A percentile compares a stretch with the other conserved stretches of the same genome.
Evolutionary conservation across 768 basidiomycete genomes (phyloP).

Genomic region (Asterophora lycoperdoides): DNA sequence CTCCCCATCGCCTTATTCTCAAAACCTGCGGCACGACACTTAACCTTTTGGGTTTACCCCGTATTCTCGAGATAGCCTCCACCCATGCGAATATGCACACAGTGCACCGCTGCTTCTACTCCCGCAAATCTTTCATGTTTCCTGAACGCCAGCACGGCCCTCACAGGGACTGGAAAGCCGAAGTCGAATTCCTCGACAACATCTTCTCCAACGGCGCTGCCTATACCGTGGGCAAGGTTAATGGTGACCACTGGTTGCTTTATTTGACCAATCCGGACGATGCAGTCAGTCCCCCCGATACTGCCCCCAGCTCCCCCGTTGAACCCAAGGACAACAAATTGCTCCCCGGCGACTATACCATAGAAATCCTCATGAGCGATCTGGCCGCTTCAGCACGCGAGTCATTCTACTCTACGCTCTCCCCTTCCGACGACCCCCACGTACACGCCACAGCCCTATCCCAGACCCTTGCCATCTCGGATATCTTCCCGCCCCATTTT

Average conservation of each 20-base stretch:
- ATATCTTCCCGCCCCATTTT: slow-evolving; percentile 73
- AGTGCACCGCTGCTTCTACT: slow-evolving; percentile 94
- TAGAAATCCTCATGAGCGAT: slow-evolving; percentile 97
- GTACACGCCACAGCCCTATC: slow-evolving; percentile 61
- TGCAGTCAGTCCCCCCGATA: slow-evolving; percentile 6
- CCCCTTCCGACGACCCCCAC: slow-evolving; percentile 28
- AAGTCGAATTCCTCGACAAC: slow-evolving; percentile 87
- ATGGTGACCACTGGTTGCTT: slow-evolving; percentile 97
- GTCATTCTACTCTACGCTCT: slow-evolving; percentile 60
- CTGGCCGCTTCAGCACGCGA: slow-evolving; percentile 71
- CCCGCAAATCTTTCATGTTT: slow-evolving; percentile 98
- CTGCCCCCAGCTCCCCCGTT: slow-evolving; percentile 13
- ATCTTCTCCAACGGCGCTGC: slow-evolving; percentile 88
- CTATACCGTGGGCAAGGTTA: slow-evolving; percentile 96
- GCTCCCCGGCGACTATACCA: slow-evolving; percentile 73
- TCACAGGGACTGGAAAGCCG: slow-evolving; percentile 90
- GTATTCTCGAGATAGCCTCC: slow-evolving; percentile 90
- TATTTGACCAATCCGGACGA: slow-evolving; percentile 73
- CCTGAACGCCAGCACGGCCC: slow-evolving; percentile 93
- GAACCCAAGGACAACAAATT: slow-evolving; percentile 16
- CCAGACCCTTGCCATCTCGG: slow-evolving; percentile 67
- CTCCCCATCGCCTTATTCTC: slow-evolving; percentile 91
- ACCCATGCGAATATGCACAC: slow-evolving; percentile 57
- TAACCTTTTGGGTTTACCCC: slow-evolving; percentile 90
- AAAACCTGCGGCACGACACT: slow-evolving; percentile 99